Base-by-base conservation (phyloP, 2,329 filamentous ascomycete species). In the Botrytis pseudocinerea region DNA sequence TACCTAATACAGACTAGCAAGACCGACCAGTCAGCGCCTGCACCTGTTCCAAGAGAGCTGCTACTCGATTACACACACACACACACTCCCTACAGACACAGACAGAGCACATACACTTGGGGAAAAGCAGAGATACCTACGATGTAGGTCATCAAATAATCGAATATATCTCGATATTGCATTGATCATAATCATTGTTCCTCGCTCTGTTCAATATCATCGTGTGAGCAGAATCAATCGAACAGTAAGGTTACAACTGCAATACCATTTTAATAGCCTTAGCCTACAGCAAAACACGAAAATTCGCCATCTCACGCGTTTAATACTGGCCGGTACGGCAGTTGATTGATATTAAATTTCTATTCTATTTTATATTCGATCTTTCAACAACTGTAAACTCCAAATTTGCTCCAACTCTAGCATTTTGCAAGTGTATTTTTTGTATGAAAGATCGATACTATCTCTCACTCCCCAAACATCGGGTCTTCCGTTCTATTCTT, bases 291-390 rank as follows among this genome's bases (percentile, higher is more conserved):
- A 68, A 40, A 28, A 48, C 62, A 48, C 70, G 62, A 72, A 66
- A 72, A 72, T 42, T 46, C 70, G 44, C 70, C 40, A 46, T 68
- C 40, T 32, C 10, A 60, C 70, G 70, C 62, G 51, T 68, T 40
- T 28, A 66, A 16, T 42, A 20, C 32, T 66, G 22, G n/a, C 60
- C 35, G 20, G 25, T 62, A 66, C 46, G 25, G 61, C 61, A 63
- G 22, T 40, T 40, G 63, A 16, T 51, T 66, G 63, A 66, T 63
- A 42, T 10, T 28, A 38, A 51, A 66, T 28, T 66, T 40, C 35
- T 35, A n/a, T 66, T 35, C 14, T 54, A 40, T 28, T 25, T 28
- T 54, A 54, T 28, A 40, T 54, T 54, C 14, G 7, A 38, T 35
- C 61, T 32, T 40, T 62, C 60, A 63, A 44, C 16, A 9, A 63